Evolutionary conservation across 495 filamentous ascomycete genomes (phyloP), one percentile per base, ranked within the genome.

Genomic region (Echria macrotheca): DNA sequence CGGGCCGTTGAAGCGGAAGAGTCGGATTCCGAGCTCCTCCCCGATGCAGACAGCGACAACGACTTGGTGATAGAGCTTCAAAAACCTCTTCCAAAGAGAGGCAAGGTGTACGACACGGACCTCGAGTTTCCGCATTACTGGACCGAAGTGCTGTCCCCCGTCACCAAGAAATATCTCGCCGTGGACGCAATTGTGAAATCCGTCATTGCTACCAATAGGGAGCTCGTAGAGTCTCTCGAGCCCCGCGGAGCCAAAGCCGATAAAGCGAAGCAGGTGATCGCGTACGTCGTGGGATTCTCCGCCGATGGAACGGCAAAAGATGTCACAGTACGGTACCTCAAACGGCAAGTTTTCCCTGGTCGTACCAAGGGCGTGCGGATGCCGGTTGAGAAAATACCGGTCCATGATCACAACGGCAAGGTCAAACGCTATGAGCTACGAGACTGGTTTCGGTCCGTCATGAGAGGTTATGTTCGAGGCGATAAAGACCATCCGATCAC

Each of bases 311-410:
- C 89, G 0, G 94, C 89, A 8, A 97, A 96, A 67, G 93, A 97
- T 59, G 87, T 99, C 29, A 97, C 93, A 0, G 85, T 89, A 3
- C 81, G 91, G 11, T 97, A 99, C 65, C 81, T 97, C 5, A 89
- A 86, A 54, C 78, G 84, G 15, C 87, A 86, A 41, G 78, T 80
- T 31, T 86, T 88, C 70, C 93, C 93, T 3, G 89, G 94, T 4
- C 87, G 89, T 49, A 93, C 94, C 7, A 97, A 96, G 58, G 90
- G 91, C 2, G 76, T 83, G 56, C 79, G 94, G 11, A 70, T 96
- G 41, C 77, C 84, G 0, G 60, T 80, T 7, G 86, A 90, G 54
- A 93, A 90, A 56, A 69, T 93, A 3, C 84, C 91, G 0, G 62
- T 95, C 15, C 85, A 90, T 61, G 79, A 90, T 54, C 73, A 68